Percentiles rank a stretch among this genome's conserved stretches.
Evolutionary conservation across 805 yeast species (phyloP).

Genomic region (Saccharomycopsis lassenensis): DNA sequence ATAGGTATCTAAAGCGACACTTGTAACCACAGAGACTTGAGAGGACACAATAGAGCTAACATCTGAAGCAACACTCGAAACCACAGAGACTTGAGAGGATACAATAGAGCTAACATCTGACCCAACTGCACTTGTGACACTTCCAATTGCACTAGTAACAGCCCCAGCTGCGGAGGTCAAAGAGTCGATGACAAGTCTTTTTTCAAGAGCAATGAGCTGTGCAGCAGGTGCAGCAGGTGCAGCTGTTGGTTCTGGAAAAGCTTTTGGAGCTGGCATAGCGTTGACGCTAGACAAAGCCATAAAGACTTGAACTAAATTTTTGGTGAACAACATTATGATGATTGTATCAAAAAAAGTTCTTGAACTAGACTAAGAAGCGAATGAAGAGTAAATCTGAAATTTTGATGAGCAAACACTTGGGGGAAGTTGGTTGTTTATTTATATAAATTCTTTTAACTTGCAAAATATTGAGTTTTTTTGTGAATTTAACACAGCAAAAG

Average conservation of each 20-base stretch:
- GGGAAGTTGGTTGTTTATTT: no score
- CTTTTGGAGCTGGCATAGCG: neutral
- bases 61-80: conserved; percentile 1
- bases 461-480: no score
- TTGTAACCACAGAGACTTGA: conserved; percentile 1
- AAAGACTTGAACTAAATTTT: neutral
- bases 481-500: no score
- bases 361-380: no score
- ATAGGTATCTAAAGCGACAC: conserved; percentile 6
- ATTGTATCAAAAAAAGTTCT: no score
- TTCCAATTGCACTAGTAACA: conserved; percentile 4
- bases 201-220: neutral
- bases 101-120: conserved; percentile 5
- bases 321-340: no score
- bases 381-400: no score
- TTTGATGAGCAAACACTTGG: no score
- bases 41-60: conserved; percentile 4
- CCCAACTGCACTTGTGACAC: conserved; percentile 3
- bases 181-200: neutral
- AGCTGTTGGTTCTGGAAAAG: conserved; percentile 1
- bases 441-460: no score
- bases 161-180: conserved; percentile 6
- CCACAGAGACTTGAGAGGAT: neutral
- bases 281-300: neutral
- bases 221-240: conserved; percentile 1